A percentile compares a stretch with the other conserved stretches of the same genome.
phyloP scores from a whole-genome alignment of 2,329 filamentous ascomycete genomes.

The Botrytis cinerea region DNA sequence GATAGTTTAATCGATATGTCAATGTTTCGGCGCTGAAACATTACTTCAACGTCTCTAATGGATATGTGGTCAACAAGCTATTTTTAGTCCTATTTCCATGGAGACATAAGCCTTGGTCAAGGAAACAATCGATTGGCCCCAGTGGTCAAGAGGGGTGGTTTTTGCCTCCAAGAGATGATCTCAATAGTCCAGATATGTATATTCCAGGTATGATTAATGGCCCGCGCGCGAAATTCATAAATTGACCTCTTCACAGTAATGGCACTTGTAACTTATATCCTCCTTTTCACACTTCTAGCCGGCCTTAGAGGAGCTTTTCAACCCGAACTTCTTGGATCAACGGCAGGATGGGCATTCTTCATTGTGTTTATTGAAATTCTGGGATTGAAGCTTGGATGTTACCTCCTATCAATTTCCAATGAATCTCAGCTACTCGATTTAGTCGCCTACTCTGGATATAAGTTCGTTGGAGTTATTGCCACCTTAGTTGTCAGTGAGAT shows the following conservation, averaged over 20 bases:
- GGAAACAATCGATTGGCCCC: constrained; percentile 75
- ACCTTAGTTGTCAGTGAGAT: constrained; percentile 80
- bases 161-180: constrained; percentile 87
- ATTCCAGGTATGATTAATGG: constrained; percentile 58
- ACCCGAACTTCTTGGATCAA: constrained; percentile 88
- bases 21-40: constrained; percentile 93
- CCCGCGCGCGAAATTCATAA: not conserved
- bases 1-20: constrained; percentile 76
- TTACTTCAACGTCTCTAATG: constrained; percentile 99
- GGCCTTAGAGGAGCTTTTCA: constrained; percentile 90
- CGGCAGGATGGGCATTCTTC: constrained; percentile 73
- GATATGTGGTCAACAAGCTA: constrained; percentile 92
- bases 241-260: constrained; percentile 59
- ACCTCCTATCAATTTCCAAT: constrained; percentile 90
- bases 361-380: constrained; percentile 87
- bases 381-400: constrained; percentile 89
- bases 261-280: constrained; percentile 96
- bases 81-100: constrained; percentile 94
- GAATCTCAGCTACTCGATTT: constrained; percentile 91
- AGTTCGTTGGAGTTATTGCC: constrained; percentile 94
- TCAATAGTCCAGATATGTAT: constrained; percentile 99
- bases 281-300: constrained; percentile 86
- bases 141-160: constrained; percentile 75
- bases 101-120: constrained; percentile 96
- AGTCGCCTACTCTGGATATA: constrained; percentile 96